A percentile compares a stretch with the other conserved stretches of the same genome.
Conservation (phyloP, 2,329 filamentous ascomycete genomes). For the Rasamsonia emersonii region DNA sequence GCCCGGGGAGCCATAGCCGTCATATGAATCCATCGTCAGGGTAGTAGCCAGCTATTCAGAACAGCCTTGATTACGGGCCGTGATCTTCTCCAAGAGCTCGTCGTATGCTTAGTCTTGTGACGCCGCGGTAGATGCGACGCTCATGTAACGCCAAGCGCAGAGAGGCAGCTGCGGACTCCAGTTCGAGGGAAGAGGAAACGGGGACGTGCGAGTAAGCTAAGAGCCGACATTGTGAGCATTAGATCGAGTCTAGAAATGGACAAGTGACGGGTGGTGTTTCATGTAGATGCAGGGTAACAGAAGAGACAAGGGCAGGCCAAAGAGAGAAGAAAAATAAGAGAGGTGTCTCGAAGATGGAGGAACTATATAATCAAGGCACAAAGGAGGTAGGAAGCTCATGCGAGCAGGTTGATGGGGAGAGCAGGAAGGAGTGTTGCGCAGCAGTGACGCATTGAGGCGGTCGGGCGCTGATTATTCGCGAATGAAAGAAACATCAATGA, state of each 20-base stretch:
- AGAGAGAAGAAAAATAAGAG: too few relatives aligned
- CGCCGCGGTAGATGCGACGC: slow-evolving; percentile 1
- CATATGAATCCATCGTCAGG: slow-evolving; percentile 38
- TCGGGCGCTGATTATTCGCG: too few relatives aligned
- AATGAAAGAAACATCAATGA: too few relatives aligned
- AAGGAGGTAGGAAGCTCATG: too few relatives aligned
- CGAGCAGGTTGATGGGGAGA: too few relatives aligned
- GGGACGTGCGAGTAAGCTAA: slow-evolving; percentile 23
- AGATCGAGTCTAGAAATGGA: slow-evolving; percentile 17
- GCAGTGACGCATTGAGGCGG: too few relatives aligned
- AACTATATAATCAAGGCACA: too few relatives aligned
- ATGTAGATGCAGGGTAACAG: slow-evolving; percentile 2
- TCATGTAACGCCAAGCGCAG: slow-evolving; percentile 9
- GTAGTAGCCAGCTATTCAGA: neutral
- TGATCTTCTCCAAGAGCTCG: neutral
- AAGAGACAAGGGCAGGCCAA: slow-evolving; percentile 11
- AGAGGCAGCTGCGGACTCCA: slow-evolving; percentile 5
- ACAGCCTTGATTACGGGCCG: slow-evolving; percentile 3
- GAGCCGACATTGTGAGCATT: slow-evolving; percentile 29
- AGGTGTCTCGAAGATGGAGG: too few relatives aligned
- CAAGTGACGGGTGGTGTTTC: neutral
- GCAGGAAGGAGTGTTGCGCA: too few relatives aligned
- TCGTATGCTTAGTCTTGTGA: too few relatives aligned
- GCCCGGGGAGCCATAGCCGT: slow-evolving; percentile 37
- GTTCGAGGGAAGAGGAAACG: slow-evolving; percentile 2